Evolutionary conservation across 169 alveolate genomes (phyloP).

Genomic region (Cryptosporidium viatorum): DNA sequence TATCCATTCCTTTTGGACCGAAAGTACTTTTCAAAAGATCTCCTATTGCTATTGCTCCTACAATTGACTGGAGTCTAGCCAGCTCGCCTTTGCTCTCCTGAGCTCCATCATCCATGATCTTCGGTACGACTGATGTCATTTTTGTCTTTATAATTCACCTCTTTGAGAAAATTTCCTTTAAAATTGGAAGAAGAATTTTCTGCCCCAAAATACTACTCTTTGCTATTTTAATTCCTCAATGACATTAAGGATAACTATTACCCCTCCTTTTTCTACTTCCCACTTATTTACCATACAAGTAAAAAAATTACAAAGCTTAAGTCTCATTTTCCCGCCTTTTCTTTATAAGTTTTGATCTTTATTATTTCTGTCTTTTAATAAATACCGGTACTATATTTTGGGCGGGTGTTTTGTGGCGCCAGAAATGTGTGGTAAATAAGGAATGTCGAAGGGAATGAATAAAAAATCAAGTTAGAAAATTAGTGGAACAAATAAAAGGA

Average conservation of each 20-base stretch:
- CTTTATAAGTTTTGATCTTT: background rate
- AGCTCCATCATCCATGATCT: constrained; percentile 94
- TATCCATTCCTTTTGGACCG: constrained; percentile 99
- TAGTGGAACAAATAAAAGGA: background rate
- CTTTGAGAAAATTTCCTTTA: background rate
- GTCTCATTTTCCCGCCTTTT: background rate
- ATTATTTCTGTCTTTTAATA: background rate
- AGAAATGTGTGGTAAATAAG: background rate
- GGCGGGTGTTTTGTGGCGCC: background rate
- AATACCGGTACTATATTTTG: constrained; percentile 11
- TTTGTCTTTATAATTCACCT: constrained; percentile 11
- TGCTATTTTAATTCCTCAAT: background rate
- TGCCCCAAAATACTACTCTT: background rate
- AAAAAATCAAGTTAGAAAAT: too few species aligned
- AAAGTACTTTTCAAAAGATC: constrained; percentile 98
- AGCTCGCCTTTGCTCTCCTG: constrained; percentile 95
- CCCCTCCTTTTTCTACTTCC: constrained; percentile 61
- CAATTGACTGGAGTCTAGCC: constrained; percentile 95
- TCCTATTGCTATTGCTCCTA: constrained; percentile 99
- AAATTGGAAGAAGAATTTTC: background rate
- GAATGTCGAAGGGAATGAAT: too few species aligned
- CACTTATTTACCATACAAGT: constrained; percentile 31
- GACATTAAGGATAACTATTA: background rate
- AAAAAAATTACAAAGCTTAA: background rate
- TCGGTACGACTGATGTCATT: constrained; percentile 89